Percentiles rank a stretch among this genome's conserved stretches.
Conservation (phyloP, 1,284 basidiomycete species). For the Tausonia pullulans region DNA sequence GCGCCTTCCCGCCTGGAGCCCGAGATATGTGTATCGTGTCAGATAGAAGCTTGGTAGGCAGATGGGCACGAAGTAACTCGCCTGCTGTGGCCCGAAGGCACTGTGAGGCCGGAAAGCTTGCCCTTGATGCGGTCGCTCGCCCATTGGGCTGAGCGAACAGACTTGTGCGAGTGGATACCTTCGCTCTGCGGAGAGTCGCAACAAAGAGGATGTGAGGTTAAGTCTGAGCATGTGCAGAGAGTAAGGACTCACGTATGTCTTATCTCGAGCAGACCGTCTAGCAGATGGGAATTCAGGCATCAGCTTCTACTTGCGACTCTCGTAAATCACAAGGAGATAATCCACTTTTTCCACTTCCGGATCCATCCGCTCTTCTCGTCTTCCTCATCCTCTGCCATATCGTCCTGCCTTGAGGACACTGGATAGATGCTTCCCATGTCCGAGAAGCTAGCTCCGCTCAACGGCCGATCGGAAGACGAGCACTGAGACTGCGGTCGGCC, state of each 20-base stretch:
- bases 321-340: background rate
- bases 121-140: conserved; percentile 4
- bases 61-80: background rate
- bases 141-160: conserved; percentile 1
- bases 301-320: background rate
- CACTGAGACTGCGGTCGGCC: background rate
- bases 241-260: background rate
- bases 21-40: background rate
- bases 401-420: background rate
- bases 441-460: too few species aligned
- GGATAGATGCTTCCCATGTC: too few species aligned
- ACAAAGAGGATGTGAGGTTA: background rate
- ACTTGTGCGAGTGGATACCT: conserved; percentile 6
- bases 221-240: background rate
- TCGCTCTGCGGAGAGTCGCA: background rate
- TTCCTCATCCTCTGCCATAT: background rate
- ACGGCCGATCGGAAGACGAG: too few species aligned
- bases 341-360: background rate
- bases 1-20: background rate
- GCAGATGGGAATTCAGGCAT: background rate
- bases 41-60: background rate
- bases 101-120: background rate
- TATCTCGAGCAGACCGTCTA: background rate
- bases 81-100: background rate
- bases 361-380: background rate